Evolutionary conservation across 805 yeast genomes (phyloP).

Genomic region (Saccharomycopsis guyanensis): DNA sequence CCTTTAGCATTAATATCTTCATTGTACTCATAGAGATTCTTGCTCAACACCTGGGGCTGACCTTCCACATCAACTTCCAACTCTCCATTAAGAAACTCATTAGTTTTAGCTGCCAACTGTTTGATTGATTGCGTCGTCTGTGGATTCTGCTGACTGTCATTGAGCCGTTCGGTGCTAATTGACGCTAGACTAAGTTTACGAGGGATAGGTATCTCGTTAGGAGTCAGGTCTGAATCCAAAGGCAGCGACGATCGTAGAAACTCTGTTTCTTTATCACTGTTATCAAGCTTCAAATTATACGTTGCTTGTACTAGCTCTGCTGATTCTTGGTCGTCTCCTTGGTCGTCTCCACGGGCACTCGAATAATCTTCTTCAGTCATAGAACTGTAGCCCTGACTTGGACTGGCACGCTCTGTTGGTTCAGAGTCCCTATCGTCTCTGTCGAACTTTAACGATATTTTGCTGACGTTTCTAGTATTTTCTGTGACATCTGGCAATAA

Average conservation of each 20-base stretch:
- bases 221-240: too few relatives aligned
- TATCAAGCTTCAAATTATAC: not conserved
- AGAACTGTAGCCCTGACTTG: not conserved
- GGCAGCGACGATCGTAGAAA: not conserved
- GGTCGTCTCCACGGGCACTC: not conserved
- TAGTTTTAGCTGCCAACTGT: conserved; percentile 2
- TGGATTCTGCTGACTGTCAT: not conserved
- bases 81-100: conserved; percentile 4
- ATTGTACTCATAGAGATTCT: conserved; percentile 3
- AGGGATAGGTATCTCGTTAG: too few relatives aligned
- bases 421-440: too few relatives aligned
- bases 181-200: not conserved
- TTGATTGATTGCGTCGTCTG: conserved; percentile 1
- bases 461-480: not conserved
- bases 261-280: not conserved
- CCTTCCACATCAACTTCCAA: conserved; percentile 6
- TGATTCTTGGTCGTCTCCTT: not conserved
- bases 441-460: not conserved
- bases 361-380: not conserved
- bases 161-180: not conserved
- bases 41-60: conserved; percentile 1
- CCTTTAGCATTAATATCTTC: conserved; percentile 2
- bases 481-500: not conserved
- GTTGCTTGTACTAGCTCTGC: not conserved
- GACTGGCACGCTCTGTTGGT: too few relatives aligned